Percentiles rank a stretch among this genome's conserved stretches.
Conservation (phyloP, 169 alveolate species). For the Plasmodium relictum region DNA sequence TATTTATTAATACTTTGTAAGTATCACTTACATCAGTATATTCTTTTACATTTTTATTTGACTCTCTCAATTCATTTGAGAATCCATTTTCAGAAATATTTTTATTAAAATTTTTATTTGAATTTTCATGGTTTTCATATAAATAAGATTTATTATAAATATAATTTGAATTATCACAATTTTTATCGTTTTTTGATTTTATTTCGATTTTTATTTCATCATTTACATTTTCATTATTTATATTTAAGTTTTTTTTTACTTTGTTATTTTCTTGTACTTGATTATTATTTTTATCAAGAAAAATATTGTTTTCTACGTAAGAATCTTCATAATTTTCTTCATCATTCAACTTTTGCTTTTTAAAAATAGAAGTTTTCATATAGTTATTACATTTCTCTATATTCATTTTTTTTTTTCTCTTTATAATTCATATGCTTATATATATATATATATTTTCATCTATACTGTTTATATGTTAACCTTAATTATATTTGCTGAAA, state of each 20-base stretch:
- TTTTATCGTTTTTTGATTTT: not conserved
- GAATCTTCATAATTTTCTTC: not conserved
- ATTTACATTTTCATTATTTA: not conserved
- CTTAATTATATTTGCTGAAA: no score
- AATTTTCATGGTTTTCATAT: not conserved
- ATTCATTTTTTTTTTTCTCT: slow-evolving; percentile 11
- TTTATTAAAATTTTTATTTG: not conserved
- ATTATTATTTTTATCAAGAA: not conserved
- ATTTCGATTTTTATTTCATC: not conserved
- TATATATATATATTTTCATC: not conserved
- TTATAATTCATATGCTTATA: slow-evolving; percentile 5
- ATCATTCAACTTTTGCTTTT: slow-evolving; percentile 31
- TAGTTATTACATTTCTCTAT: no score
- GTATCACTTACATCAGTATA: slow-evolving; percentile 48
- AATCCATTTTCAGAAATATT: not conserved
- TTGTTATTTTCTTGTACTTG: not conserved
- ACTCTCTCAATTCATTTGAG: not conserved
- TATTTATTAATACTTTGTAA: slow-evolving; percentile 55
- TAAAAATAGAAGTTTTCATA: not conserved
- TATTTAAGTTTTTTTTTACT: not conserved
- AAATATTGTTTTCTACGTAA: no score
- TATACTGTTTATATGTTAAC: no score
- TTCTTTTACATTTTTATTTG: not conserved
- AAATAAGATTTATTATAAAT: not conserved
- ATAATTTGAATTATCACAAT: not conserved